Conservation (phyloP, 495 filamentous ascomycete genomes). For the Hypomontagnella monticulosa region DNA sequence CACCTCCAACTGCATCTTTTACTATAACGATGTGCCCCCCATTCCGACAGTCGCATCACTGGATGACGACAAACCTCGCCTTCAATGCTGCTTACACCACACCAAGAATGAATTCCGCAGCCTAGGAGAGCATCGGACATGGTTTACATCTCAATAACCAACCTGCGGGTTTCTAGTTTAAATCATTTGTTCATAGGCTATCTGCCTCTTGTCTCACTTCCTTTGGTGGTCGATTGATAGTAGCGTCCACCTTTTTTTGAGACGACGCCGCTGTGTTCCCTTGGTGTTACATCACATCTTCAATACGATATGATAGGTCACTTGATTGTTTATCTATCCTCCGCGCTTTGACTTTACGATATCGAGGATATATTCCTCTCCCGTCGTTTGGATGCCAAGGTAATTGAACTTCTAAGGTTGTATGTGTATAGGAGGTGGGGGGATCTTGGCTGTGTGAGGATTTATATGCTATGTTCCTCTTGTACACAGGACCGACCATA, state of each 20-base stretch:
- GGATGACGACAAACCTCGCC: slow-evolving; percentile 33
- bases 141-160: slow-evolving; percentile 1
- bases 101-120: slow-evolving; percentile 4
- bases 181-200: too few relatives aligned
- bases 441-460: slow-evolving; percentile 6
- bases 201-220: neutral
- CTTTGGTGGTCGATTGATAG: slow-evolving; percentile 7
- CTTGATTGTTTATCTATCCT: slow-evolving; percentile 21
- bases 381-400: neutral
- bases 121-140: slow-evolving; percentile 3
- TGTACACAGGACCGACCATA: too few relatives aligned
- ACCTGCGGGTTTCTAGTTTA: neutral
- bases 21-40: slow-evolving; percentile 19
- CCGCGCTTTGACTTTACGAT: slow-evolving; percentile 5
- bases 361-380: slow-evolving; percentile 11
- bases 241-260: slow-evolving; percentile 13
- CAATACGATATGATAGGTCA: slow-evolving; percentile 43
- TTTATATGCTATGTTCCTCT: slow-evolving; percentile 6
- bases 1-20: slow-evolving; percentile 10
- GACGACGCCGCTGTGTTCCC: slow-evolving; percentile 21
- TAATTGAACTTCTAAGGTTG: too few relatives aligned
- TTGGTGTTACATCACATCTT: slow-evolving; percentile 29
- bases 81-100: slow-evolving; percentile 15
- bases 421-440: slow-evolving; percentile 8
- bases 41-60: slow-evolving; percentile 18